Evolutionary conservation across 2,329 filamentous ascomycete genomes (phyloP).

Genomic region (Fusarium sororula): DNA sequence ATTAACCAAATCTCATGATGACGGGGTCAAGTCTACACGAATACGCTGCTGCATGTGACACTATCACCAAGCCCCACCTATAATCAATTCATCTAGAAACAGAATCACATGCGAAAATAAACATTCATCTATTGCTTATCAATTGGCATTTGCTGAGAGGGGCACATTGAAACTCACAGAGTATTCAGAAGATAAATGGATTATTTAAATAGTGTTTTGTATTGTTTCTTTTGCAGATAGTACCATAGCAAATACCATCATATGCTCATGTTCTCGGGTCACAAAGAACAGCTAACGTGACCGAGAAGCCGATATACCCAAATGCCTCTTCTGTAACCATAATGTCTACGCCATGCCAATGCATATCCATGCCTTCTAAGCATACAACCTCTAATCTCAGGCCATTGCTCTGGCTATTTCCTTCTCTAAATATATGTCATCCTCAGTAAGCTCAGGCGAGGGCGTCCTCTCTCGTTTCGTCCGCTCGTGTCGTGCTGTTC

Average conservation of each 20-base stretch:
- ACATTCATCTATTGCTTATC: not conserved
- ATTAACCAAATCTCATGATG: constrained; percentile 9
- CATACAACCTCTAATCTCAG: constrained; percentile 7
- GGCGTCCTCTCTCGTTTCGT: constrained; percentile 7
- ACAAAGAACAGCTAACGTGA: not conserved
- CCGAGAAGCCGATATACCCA: constrained; percentile 1
- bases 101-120: constrained; percentile 26
- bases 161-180: not conserved
- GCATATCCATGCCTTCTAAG: constrained; percentile 1
- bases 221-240: constrained; percentile 6
- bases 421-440: constrained; percentile 28
- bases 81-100: not conserved
- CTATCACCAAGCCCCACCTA: constrained; percentile 3
- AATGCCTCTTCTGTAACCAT: not conserved
- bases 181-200: not conserved
- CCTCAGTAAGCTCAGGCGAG: constrained; percentile 13
- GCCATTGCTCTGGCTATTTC: constrained; percentile 35
- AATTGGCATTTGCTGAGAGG: not conserved
- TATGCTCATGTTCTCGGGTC: not conserved
- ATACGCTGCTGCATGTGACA: constrained; percentile 31
- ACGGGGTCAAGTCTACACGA: constrained; percentile 23
- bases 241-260: constrained; percentile 8
- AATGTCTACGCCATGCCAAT: constrained; percentile 15
- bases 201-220: not conserved
- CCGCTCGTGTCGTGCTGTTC: constrained; percentile 5